Base-by-base conservation (phyloP, 768 basidiomycete genomes). In the Mycena kentingensis region DNA sequence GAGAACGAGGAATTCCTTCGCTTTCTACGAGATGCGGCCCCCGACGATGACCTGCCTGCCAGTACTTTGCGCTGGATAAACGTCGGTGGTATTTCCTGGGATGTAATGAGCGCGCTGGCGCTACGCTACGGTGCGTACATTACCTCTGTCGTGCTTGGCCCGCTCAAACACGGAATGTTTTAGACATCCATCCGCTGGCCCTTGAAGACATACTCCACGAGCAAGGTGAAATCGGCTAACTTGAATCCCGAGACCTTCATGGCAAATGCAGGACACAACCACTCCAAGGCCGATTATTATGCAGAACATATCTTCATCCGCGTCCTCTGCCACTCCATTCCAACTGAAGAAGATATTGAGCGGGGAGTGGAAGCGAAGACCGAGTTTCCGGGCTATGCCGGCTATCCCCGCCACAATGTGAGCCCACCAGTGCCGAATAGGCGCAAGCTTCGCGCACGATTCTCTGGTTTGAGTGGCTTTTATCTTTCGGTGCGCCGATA, bases 121-220 rank as follows among this genome's bases (percentile, higher is more conserved):
- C 27, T 49, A 21, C 50, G 48, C 38, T 53, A 60, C 31, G 52
- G 56, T 58, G 31, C 31, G 31, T 32, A 28, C 16, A 4, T n/a
- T 35, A 10, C 22, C 26, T 37, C 25, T 38, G 22, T 47, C 5
- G 1, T 36, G 29, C 3, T 19, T 15, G 4, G 13, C 27, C 22
- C 18, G 1, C 1, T 4, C 15, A 0, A 15, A 7, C 25, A n/a
- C 47, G 49, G 15, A 57, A 28, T 29, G 7, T 2, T 21, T 19
- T 35, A 77, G 78, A 79, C 51, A 64, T 81, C 31, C 79, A 81
- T 50, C 76, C 79, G 0, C 73, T 81, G 21, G 73, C 77, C 6
- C 61, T 81, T 12, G 79, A 81, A 52, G 79, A 80, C 52, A 57
- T 80, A 12, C 67, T 79, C 1, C 57, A 63, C 63, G 38, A 71